Percentiles rank a stretch among this genome's conserved stretches.
These are phyloP conservation scores for Tricladium varicosporioides DNA, from an alignment of 2,329 filamentous ascomycete genomes.

Conservation along the genomic window DNA sequence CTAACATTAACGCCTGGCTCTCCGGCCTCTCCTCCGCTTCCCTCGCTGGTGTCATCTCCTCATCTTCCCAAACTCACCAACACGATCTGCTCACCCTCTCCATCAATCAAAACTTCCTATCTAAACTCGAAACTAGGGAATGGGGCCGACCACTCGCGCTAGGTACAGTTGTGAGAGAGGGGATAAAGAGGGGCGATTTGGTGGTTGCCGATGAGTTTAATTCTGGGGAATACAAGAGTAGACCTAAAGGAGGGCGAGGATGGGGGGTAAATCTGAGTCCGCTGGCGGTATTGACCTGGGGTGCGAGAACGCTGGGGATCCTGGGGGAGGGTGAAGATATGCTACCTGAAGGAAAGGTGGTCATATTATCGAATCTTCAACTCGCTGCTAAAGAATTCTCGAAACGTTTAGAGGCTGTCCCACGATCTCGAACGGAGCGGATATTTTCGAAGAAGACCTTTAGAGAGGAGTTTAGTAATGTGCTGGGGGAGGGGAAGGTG, in stretches of 20 bases:
- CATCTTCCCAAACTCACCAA: conserved; percentile 38
- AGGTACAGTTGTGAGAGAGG: conserved; percentile 74
- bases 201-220: conserved; percentile 68
- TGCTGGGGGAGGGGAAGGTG: conserved; percentile 47
- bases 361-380: conserved; percentile 63
- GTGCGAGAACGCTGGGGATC: conserved; percentile 67
- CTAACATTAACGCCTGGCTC: conserved; percentile 79
- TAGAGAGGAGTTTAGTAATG: conserved; percentile 51
- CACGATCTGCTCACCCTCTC: conserved; percentile 51
- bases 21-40: conserved; percentile 69
- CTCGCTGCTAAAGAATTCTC: conserved; percentile 54
- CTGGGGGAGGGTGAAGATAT: conserved; percentile 52
- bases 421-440: conserved; percentile 56
- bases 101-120: conserved; percentile 62
- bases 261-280: conserved; percentile 51
- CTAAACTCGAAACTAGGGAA: conserved; percentile 70
- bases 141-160: conserved; percentile 81
- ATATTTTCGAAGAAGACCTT: conserved; percentile 69
- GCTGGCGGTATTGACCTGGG: conserved; percentile 73
- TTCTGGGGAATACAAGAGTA: conserved; percentile 69
- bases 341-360: conserved; percentile 60
- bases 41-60: conserved; percentile 51
- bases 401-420: conserved; percentile 41
- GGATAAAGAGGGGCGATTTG: conserved; percentile 65
- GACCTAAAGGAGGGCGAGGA: conserved; percentile 56